Base-by-base conservation (phyloP, 257 asterid species). In the Agastache rugosa region DNA sequence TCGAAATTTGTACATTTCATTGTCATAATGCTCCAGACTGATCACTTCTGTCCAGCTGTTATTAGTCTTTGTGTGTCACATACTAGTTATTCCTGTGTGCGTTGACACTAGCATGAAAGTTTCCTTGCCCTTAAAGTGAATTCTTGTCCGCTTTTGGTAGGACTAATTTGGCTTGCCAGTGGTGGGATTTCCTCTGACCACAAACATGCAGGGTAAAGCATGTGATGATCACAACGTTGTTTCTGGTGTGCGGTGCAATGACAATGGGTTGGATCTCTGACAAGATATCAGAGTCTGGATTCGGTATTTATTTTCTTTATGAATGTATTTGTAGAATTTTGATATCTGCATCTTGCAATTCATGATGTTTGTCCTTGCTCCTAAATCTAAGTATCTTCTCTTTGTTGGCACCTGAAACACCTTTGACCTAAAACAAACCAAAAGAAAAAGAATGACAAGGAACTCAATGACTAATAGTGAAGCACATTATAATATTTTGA, bases 181-280 rank as follows among this genome's bases (percentile, higher is more conserved):
- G 58, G 41, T 31, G 34, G 69, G 39, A 48, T 48, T 75, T 66
- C 60, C 47, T 29, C 44, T 63, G n/a, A 29, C 41, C 51, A 44
- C 42, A 61, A 34, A 55, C 80, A 50, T 79, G 83, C 90, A 95
- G 99, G 90, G 87, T 86, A 74, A 95, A 89, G 76, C 99, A 95
- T 74, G 96, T 92, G 81, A 71, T 89, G 86, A 66, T 88, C 83
- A 92, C 99, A 69, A 81, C 96, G 34, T 85, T 75, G 42, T 85
- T 85, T 72, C 79, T 95, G 88, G 99, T 89, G 62, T 89, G 90
- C 75, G 99, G 99, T 80, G 99, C 98, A 29, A 92, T 95, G 97
- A 90, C 97, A 71, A 85, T 85, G 86, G 87, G 93, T 61, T 90
- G 98, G 98, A 95, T 95, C 37, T 92, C 93, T 44, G 99, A 95